These are phyloP conservation scores for Aspergillus sp. DNA, from an alignment of 2,329 filamentous ascomycete genomes.

Conservation along the genomic window DNA sequence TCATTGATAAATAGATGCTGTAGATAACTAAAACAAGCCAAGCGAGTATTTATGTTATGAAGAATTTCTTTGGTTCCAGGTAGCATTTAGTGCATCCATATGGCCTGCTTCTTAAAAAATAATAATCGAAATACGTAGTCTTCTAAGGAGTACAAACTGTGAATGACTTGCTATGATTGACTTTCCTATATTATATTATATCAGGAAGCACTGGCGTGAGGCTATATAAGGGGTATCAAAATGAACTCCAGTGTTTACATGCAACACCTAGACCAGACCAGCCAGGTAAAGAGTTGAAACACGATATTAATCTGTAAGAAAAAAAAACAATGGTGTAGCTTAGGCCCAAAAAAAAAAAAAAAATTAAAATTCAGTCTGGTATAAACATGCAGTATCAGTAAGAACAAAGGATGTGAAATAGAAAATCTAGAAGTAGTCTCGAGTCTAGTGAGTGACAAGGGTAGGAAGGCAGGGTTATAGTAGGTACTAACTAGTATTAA, in stretches of 20 bases:
- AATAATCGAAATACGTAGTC: no score
- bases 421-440: neutral
- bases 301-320: neutral
- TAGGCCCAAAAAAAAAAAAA: neutral
- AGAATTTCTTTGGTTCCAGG: neutral
- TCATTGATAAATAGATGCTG: neutral
- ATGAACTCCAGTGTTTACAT: no score
- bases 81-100: neutral
- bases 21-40: neutral
- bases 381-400: conserved; percentile 8
- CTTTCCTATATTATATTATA: no score
- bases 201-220: no score
- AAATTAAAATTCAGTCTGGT: neutral
- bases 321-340: neutral
- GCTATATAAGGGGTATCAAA: no score
- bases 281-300: no score
- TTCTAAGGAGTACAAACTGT: no score
- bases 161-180: no score
- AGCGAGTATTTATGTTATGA: neutral
- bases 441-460: conserved; percentile 4
- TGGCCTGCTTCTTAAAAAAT: no score
- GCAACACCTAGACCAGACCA: no score
- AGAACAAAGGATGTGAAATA: neutral
- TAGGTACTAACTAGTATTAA: conserved; percentile 5
- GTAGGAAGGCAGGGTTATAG: no score